Evolutionary conservation across 2,329 filamentous ascomycete genomes (phyloP), one percentile per base, ranked within the genome.

Genomic region (Claviceps sp.): DNA sequence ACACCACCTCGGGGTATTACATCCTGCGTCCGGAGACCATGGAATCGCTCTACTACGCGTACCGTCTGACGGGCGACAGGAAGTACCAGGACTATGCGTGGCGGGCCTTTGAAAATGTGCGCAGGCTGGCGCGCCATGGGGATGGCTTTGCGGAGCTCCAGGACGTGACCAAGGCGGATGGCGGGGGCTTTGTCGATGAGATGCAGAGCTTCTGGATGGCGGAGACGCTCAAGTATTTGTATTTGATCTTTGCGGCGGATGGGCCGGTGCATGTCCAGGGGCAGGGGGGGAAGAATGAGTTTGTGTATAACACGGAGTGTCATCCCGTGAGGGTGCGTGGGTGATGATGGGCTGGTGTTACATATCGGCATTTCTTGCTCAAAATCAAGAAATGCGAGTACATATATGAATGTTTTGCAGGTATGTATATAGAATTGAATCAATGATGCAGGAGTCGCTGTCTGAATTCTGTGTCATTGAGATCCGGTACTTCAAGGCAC

Each of bases 121-220:
- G 82, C 60, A 65, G 66, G 34, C 84, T 78, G 16, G 82, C 81
- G 56, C 70, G 76, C 24, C 78, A 77, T 0, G 79, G 78, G 6
- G 82, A 77, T 22, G 89, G 85, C 7, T 94, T 81, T 67, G 77
- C 78, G 13, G 74, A 77, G 34, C 70, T 94, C 52, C 64, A 60
- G 0, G 67, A 94, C 62, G 86, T 94, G 46, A 87, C 85, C 58
- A 69, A 67, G 3, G 59, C 62, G 3, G 73, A 72, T 34, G 87
- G 86, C 10, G 85, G 85, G 1, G 66, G 68, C 0, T 80, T 76
- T 54, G 66, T 68, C 43, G 80, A 95, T 64, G 83, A 84, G 64
- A 85, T 91, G 73, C 87, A 95, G 69, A 90, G 85, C 60, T 95
- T 93, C 70, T 83, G 86, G 72, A 89, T 94, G 65, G 88, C 89